Evolutionary conservation across 768 basidiomycete species (phyloP).

Genomic region (Lentinula sp.): DNA sequence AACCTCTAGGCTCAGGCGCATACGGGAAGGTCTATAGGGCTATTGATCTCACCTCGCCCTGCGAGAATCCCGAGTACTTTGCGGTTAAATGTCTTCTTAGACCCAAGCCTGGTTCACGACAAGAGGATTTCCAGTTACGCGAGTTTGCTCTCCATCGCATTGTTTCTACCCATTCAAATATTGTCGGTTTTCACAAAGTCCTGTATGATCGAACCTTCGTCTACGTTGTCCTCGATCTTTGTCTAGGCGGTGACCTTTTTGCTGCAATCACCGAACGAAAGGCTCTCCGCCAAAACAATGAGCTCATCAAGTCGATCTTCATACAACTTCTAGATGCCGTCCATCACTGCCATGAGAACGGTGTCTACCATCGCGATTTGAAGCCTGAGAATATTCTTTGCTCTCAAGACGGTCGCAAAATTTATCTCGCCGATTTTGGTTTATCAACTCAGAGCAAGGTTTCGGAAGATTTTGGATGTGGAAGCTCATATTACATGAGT

Average conservation of each 20-base stretch:
- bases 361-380: conserved; percentile 81
- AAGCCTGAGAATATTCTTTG: conserved; percentile 82
- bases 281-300: conserved; percentile 46
- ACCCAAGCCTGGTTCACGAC: conserved; percentile 44
- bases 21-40: conserved; percentile 78
- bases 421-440: conserved; percentile 77
- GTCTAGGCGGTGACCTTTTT: conserved; percentile 62
- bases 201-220: conserved; percentile 55
- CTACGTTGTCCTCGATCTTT: conserved; percentile 62
- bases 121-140: conserved; percentile 54
- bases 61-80: conserved; percentile 35
- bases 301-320: conserved; percentile 61
- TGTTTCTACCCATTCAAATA: conserved; percentile 50
- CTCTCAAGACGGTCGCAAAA: conserved; percentile 39
- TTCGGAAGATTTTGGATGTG: conserved; percentile 48
- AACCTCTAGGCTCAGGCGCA: conserved; percentile 65
- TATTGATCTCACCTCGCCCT: conserved; percentile 38
- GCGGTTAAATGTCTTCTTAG: conserved; percentile 76
- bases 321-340: conserved; percentile 79
- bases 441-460: conserved; percentile 44
- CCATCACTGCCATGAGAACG: conserved; percentile 60
- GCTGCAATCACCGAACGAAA: conserved; percentile 54
- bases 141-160: conserved; percentile 58
- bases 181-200: conserved; percentile 64
- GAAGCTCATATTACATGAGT: conserved; percentile 63